These are phyloP conservation scores for Salix dunnii DNA, from an alignment of 345 rosid genomes.

Conservation along the genomic window DNA sequence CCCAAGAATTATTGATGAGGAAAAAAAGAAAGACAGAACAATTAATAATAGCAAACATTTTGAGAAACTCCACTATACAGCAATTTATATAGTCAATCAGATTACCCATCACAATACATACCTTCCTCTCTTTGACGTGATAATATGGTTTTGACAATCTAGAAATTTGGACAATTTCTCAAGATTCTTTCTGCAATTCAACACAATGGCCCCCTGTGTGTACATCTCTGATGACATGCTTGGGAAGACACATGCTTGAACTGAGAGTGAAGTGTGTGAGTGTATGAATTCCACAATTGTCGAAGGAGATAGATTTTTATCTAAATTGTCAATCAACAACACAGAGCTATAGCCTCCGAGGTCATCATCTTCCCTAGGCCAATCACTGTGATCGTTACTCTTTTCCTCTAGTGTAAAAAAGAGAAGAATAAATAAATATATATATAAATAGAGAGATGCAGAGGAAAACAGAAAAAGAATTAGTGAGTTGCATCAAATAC, in stretches of 20 bases:
- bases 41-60: background rate
- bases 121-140: slow-evolving; percentile 43
- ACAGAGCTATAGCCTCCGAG: slow-evolving; percentile 28
- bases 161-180: slow-evolving; percentile 29
- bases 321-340: slow-evolving; percentile 39
- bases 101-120: background rate
- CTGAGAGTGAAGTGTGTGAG: slow-evolving; percentile 23
- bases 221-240: slow-evolving; percentile 32
- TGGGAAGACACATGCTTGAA: slow-evolving; percentile 31
- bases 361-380: slow-evolving; percentile 26
- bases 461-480: background rate
- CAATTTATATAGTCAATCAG: background rate
- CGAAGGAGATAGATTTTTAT: slow-evolving; percentile 37
- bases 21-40: background rate
- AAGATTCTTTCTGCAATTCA: slow-evolving; percentile 23
- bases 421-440: background rate
- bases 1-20: background rate
- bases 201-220: slow-evolving; percentile 26
- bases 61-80: background rate
- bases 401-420: slow-evolving; percentile 5
- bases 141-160: slow-evolving; percentile 30
- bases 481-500: background rate
- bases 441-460: background rate
- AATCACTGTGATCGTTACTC: background rate
- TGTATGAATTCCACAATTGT: slow-evolving; percentile 35